Base-by-base conservation (phyloP, 805 yeast genomes). In the Candida chauliodis region DNA sequence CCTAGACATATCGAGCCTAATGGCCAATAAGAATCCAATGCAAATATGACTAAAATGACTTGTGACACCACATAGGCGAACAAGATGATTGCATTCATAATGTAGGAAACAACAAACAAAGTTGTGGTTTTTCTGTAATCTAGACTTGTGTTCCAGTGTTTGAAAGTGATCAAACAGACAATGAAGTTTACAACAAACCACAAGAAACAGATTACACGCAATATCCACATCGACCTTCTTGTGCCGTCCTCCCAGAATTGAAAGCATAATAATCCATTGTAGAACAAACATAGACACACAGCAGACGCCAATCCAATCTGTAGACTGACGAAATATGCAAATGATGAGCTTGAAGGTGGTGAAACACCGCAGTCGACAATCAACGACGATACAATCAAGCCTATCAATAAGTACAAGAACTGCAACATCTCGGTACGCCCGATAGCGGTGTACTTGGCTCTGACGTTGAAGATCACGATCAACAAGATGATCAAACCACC, bases 241-340 rank as follows among this genome's bases (percentile, higher is more conserved):
- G 96, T 83, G 14, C 97, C 97, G 59, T 91, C 99, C 58, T 90
- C 97, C 95, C 96, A 93, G 24, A 90, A 62, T 58, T 89, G 93
- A 58, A 88, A 88, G 14, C 91, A 90, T 14, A 89, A 61, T 4
- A 93, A 55, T 3, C 97, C 96, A 43, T 83, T 81, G 37, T 78
- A 67, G 54, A 85, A 63, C 37, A 91, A 58, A 28, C 84, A 61
- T 69, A 81, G 70, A 53, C 95, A 84, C 23, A 81, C 73, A 0
- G 85, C 81, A 9, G 89, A 79, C 0, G 84, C 73, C 14, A 86
- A 51, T 0, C 91, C 96, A 16, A 82, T 56, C 57, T 91, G 97
- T 5, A 81, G 69, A 10, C 93, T 79, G 4, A 87, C 96, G 56
- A 90, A 84, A 57, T 84, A 89, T 1, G 87, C 84, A 54, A 79